Conservation (phyloP, 2,329 filamentous ascomycete species). For the Coniochaeta ligniaria region DNA sequence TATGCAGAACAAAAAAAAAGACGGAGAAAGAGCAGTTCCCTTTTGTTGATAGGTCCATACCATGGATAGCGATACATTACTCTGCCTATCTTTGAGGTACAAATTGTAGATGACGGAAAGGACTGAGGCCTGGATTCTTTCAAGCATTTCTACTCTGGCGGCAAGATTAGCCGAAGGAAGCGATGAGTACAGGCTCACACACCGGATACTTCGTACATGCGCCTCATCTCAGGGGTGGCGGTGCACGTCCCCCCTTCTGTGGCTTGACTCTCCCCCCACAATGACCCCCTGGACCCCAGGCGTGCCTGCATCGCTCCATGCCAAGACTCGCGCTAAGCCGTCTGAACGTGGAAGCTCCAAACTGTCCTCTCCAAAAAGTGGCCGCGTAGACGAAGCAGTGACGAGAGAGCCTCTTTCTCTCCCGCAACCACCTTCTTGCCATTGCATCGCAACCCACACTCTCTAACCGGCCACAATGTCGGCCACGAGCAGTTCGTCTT, state of each 20-base stretch:
- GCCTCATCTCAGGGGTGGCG: neutral
- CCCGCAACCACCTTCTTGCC: neutral
- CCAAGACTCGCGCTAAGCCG: constrained; percentile 4
- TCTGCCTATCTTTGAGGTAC: too few relatives aligned
- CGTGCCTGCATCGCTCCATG: constrained; percentile 1
- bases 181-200: too few relatives aligned
- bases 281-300: neutral
- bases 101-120: too few relatives aligned
- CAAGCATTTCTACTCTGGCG: neutral
- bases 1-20: too few relatives aligned
- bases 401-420: constrained; percentile 1
- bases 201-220: too few relatives aligned
- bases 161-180: neutral
- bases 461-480: constrained; percentile 31
- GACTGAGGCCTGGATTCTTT: neutral
- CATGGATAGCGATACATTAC: too few relatives aligned
- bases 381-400: constrained; percentile 3
- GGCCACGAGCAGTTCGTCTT: constrained; percentile 20
- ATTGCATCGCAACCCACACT: constrained; percentile 4
- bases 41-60: too few relatives aligned
- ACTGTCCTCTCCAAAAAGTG: constrained; percentile 14
- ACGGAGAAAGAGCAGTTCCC: too few relatives aligned
- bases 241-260: neutral
- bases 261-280: neutral
- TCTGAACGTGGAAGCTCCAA: constrained; percentile 10